These are phyloP conservation scores for Nicotiana rustica DNA, from an alignment of 305 asterid species.

Conservation along the genomic window DNA sequence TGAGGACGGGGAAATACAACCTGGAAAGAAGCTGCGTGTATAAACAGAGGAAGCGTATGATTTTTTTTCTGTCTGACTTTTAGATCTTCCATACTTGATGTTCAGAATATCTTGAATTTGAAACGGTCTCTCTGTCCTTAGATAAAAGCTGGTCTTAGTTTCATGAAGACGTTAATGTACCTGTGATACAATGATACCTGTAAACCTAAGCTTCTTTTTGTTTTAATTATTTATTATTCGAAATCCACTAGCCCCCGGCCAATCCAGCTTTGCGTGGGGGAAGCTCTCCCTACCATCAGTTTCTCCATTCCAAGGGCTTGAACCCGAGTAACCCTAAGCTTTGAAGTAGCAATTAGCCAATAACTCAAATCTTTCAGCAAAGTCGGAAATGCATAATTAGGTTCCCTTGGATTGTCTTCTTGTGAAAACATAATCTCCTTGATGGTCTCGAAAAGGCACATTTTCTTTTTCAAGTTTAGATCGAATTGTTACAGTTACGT, in stretches of 20 bases:
- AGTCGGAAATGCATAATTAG: not conserved
- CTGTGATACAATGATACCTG: no score
- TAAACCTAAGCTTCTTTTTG: not conserved
- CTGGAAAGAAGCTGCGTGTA: conserved; percentile 85
- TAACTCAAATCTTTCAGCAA: not conserved
- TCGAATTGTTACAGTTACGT: no score
- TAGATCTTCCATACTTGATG: not conserved
- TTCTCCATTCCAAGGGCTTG: no score
- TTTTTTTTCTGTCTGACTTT: not conserved
- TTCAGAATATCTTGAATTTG: conserved; percentile 12
- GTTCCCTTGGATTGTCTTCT: no score
- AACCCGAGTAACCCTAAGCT: not conserved
- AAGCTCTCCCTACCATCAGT: no score
- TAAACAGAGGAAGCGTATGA: conserved; percentile 40
- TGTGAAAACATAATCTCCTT: no score
- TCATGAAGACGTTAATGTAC: not conserved
- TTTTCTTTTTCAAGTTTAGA: no score
- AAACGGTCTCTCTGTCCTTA: not conserved
- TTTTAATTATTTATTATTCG: not conserved
- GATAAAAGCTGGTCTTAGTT: not conserved
- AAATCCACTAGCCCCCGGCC: no score
- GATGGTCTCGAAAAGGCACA: no score
- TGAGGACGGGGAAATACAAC: conserved; percentile 74
- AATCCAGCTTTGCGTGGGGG: no score
- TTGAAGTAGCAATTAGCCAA: not conserved